Base-by-base conservation (phyloP, 305 asterid genomes). In the Fraxinus ornus region DNA sequence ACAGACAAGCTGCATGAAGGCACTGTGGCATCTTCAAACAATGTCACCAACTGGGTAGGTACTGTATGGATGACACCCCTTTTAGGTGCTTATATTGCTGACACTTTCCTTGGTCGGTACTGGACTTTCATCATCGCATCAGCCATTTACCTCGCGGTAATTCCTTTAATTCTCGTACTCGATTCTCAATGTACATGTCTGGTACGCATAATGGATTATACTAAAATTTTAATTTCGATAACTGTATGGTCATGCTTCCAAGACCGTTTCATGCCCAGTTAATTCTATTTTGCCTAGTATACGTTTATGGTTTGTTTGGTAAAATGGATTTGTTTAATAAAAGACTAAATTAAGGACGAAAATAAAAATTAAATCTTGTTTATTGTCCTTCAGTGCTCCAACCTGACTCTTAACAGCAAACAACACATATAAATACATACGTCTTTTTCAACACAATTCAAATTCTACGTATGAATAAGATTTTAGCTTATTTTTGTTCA, bases 1-100 rank as follows among this genome's bases (percentile, higher is more conserved):
- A 84, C 93, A 15, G 24, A 86, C 2, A 81, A 92, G 80, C 92
- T 93, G n/a, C 93, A 91, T 85, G 89, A 92, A 87, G 97, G 97
- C 52, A 93, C 95, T 21, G 94, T 93, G 0, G 79, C 77, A 85
- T 89, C 97, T 17, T 81, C 97, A 30, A 92, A 93, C 55, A 91
- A 89, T 82, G 98, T 93, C 62, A 93, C 98, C 17, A 92, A 93
- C 32, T 93, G 97, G 98, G 79, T 83, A 76, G 98, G 98, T 36
- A 90, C 93, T 13, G 95, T 91, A 9, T 93, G 98, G 98, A 86
- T 93, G 88, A 90, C 95, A 15, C 98, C 98, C 22, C 87, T 93
- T 72, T 3, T 93, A 3, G 98, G 98, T 5, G 98, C 98, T 9
- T 93, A 93, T 75, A 79, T 93, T 52, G 97, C 97, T 5, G 98